Percentiles rank a stretch among this genome's conserved stretches.
phyloP scores from a whole-genome alignment of 164 flowering plant genomes.

The Pachysandra terminalis region DNA sequence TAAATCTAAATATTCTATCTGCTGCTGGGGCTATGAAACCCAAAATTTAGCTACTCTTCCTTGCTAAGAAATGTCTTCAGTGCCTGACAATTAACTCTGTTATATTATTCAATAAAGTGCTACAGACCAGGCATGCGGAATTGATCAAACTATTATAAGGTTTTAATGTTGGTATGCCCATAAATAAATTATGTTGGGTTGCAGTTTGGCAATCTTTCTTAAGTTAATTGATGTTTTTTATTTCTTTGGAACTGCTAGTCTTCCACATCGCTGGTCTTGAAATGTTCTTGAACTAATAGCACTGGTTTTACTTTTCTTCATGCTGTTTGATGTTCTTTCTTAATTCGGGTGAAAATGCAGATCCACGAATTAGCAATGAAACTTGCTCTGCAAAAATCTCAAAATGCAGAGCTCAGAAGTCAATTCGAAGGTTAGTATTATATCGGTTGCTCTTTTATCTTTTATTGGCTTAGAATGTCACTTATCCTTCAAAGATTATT shows the following conservation, averaged over 20 bases:
- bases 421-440: constrained; percentile 80
- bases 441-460: background rate
- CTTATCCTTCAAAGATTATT: background rate
- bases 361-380: constrained; percentile 41
- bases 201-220: background rate
- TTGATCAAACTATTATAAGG: background rate
- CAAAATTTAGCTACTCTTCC: no score
- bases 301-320: background rate
- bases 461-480: background rate
- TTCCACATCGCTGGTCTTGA: background rate
- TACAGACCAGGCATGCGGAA: background rate
- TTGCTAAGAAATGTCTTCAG: no score
- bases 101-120: background rate
- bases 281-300: background rate
- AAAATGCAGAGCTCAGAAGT: constrained; percentile 74
- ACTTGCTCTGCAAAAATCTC: constrained; percentile 83
- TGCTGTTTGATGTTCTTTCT: background rate
- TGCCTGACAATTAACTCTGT: background rate
- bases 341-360: constrained; percentile 17
- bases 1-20: background rate
- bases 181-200: no score
- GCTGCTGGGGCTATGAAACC: no score
- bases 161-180: background rate
- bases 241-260: background rate
- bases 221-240: background rate